phyloP scores from a whole-genome alignment of 345 rosid genomes.

The Citrus trifoliata region DNA sequence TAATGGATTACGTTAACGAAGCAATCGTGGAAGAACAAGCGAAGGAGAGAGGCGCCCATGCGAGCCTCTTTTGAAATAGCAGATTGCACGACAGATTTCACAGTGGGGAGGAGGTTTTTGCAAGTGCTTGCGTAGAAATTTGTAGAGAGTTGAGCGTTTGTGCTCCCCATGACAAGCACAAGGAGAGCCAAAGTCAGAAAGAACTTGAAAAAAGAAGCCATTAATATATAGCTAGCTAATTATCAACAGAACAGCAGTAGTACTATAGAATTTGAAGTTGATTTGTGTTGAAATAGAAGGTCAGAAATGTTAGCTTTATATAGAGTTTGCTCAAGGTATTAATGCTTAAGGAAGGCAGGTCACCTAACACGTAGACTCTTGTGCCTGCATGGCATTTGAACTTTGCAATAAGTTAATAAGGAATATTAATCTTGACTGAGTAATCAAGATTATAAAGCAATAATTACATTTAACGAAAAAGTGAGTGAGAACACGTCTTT shows the following conservation, averaged over 20 bases:
- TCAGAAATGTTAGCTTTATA: slow-evolving; percentile 33
- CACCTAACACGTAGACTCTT: slow-evolving; percentile 60
- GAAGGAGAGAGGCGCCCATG: slow-evolving; percentile 79
- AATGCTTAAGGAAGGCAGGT: slow-evolving; percentile 32
- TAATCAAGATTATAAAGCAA: background rate
- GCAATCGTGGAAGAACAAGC: slow-evolving; percentile 90
- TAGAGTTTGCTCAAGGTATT: slow-evolving; percentile 31
- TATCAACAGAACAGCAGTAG: background rate
- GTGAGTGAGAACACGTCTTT: background rate
- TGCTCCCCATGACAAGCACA: slow-evolving; percentile 25
- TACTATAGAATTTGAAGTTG: background rate
- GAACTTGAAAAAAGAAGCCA: slow-evolving; percentile 16
- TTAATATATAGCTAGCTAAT: slow-evolving; percentile 17
- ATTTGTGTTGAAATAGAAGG: slow-evolving; percentile 12
- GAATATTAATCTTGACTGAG: background rate
- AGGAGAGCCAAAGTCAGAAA: slow-evolving; percentile 33
- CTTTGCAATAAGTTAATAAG: background rate
- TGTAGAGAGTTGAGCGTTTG: slow-evolving; percentile 67
- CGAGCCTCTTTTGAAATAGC: slow-evolving; percentile 58
- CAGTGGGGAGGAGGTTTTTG: slow-evolving; percentile 49
- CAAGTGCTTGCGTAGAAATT: slow-evolving; percentile 64
- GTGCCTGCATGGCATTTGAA: slow-evolving; percentile 16
- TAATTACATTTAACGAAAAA: background rate
- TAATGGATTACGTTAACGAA: slow-evolving; percentile 67
- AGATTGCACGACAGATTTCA: slow-evolving; percentile 42